These are phyloP conservation scores for Xylaria grammica DNA, from an alignment of 495 filamentous ascomycete genomes.

Conservation along the genomic window DNA sequence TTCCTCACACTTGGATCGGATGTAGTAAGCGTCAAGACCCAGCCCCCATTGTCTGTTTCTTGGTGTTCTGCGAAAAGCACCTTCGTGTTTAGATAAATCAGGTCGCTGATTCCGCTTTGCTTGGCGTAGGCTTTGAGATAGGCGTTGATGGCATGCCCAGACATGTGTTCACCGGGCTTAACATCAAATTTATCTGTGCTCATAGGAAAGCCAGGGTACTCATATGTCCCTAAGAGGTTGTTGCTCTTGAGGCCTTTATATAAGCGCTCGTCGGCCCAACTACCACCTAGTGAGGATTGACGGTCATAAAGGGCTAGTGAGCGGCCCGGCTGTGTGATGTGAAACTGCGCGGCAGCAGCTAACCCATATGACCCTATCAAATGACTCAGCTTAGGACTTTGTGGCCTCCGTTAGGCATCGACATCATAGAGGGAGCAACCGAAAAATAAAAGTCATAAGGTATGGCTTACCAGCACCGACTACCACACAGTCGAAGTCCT, in stretches of 20 bases:
- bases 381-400: neutral
- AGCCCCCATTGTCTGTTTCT: conserved; percentile 36
- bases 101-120: conserved; percentile 57
- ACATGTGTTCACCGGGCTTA: conserved; percentile 67
- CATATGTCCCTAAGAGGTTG: conserved; percentile 64
- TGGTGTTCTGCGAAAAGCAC: conserved; percentile 57
- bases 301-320: conserved; percentile 47
- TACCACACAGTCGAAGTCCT: conserved; percentile 49
- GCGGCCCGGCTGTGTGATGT: conserved; percentile 44
- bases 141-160: conserved; percentile 63
- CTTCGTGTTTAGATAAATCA: conserved; percentile 57
- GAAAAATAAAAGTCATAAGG: neutral
- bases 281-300: conserved; percentile 62
- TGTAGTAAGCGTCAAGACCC: conserved; percentile 40
- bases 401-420: neutral
- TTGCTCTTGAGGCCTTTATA: conserved; percentile 71
- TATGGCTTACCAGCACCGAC: conserved; percentile 49
- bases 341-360: conserved; percentile 48
- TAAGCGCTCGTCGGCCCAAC: conserved; percentile 67
- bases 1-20: conserved; percentile 16
- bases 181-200: conserved; percentile 62
- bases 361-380: conserved; percentile 48
- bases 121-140: conserved; percentile 66
- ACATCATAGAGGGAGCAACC: neutral
- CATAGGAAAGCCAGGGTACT: conserved; percentile 78